A percentile compares a stretch with the other conserved stretches of the same genome.
phyloP scores from a whole-genome alignment of 352 stramenopile genomes.

The Phytophthora pistaciae region DNA sequence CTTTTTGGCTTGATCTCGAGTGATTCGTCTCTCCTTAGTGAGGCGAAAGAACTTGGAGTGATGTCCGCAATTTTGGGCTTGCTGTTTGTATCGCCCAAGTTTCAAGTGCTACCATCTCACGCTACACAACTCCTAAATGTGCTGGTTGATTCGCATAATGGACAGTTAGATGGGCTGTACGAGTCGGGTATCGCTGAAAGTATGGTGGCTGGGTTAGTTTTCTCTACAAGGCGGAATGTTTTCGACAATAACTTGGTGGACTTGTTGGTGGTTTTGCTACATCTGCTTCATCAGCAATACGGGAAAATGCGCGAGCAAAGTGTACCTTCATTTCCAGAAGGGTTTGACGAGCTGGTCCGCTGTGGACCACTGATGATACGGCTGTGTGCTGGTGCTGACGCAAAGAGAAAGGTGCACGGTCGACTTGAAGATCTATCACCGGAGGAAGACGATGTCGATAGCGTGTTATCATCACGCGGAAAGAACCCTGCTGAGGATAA shows the following conservation, averaged over 20 bases:
- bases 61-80: slow-evolving; percentile 39
- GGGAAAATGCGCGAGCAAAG: slow-evolving; percentile 27
- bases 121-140: slow-evolving; percentile 47
- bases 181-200: slow-evolving; percentile 36
- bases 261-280: slow-evolving; percentile 44
- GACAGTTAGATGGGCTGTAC: slow-evolving; percentile 36
- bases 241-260: slow-evolving; percentile 29
- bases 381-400: slow-evolving; percentile 36
- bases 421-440: slow-evolving; percentile 22
- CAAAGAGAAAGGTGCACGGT: not conserved
- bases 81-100: slow-evolving; percentile 37
- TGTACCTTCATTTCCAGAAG: slow-evolving; percentile 5
- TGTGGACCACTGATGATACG: slow-evolving; percentile 46
- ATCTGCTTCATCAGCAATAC: slow-evolving; percentile 49
- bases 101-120: slow-evolving; percentile 42
- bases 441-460: slow-evolving; percentile 10
- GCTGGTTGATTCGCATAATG: slow-evolving; percentile 35
- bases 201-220: slow-evolving; percentile 37
- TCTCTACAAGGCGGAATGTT: slow-evolving; percentile 22
- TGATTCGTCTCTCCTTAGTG: slow-evolving; percentile 39
- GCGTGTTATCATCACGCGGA: not conserved
- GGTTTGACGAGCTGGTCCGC: slow-evolving; percentile 38
- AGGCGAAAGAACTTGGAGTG: slow-evolving; percentile 28
- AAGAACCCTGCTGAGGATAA: slow-evolving; percentile 6
- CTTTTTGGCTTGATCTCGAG: slow-evolving; percentile 53